Evolutionary conservation across 768 basidiomycete species (phyloP).

Genomic region (Podaxis sp.): DNA sequence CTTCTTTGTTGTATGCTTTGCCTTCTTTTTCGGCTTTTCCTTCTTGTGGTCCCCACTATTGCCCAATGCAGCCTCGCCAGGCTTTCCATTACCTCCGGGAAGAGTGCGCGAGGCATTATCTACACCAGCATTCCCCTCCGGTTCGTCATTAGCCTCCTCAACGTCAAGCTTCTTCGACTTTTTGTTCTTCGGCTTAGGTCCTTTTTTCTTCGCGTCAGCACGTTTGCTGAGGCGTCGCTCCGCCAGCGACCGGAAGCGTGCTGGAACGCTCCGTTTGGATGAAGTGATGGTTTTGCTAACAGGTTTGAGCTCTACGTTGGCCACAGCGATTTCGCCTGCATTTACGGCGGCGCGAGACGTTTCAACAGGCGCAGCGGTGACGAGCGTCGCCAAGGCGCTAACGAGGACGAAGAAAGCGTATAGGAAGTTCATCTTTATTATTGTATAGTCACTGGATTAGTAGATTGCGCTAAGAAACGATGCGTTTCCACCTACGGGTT

Average conservation of each 20-base stretch:
- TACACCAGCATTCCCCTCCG: not conserved
- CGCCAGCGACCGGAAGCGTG: not conserved
- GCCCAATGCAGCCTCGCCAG: not conserved
- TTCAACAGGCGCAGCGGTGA: not conserved
- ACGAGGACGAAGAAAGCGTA: not conserved
- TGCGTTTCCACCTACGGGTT: not conserved
- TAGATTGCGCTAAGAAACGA: not conserved
- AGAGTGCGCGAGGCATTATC: not conserved
- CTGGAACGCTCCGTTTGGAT: not conserved
- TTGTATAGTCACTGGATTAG: not conserved
- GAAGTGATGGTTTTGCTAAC: not conserved
- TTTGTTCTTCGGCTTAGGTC: not conserved
- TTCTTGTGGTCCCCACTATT: not conserved
- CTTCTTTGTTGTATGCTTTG: not conserved
- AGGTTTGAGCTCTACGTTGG: not conserved
- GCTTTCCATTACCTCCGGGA: not conserved
- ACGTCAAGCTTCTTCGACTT: not conserved
- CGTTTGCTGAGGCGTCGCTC: not conserved
- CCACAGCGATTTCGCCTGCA: not conserved
- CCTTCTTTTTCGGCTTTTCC: not conserved
- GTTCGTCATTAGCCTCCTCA: not conserved
- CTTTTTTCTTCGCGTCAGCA: not conserved
- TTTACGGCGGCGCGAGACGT: not conserved
- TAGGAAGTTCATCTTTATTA: slow-evolving; percentile 1
- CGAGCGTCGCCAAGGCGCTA: not conserved